Base-by-base conservation (phyloP, 129 eudicot species). In the Deinandra increscens region DNA sequence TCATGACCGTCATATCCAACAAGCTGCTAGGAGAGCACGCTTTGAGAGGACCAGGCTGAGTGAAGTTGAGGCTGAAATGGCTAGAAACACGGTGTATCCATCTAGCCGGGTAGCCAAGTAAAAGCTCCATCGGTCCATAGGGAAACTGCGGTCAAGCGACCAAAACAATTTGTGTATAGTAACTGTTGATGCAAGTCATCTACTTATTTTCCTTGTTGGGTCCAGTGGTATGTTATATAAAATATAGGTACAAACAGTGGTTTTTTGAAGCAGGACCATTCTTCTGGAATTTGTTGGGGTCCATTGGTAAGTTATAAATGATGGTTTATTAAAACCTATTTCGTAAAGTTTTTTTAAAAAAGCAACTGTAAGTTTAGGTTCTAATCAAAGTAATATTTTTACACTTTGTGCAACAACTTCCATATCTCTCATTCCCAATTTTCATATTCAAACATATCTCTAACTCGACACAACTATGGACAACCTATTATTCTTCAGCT, bases 1-100 rank as follows among this genome's bases (percentile, higher is more conserved):
- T 39, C 98, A 84, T 26, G 98, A 92, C 29, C 96, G 87, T 1
- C 87, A 81, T 62, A 84, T 92, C 22, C 95, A 86, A 70, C 96
- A 88, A 79, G 95, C 86, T 34, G 88, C 89, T 66, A 84, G 98
- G 62, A 83, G 91, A 53, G 76, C 92, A 14, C 81, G 96, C 72
- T 58, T 84, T 11, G 91, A 86, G 62, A 91, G 67, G 81, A 42
- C 78, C 1, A 82, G 88, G 82, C 73, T 41, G 15, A 71, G 68
- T 66, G 78, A 63, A 74, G 75, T 68, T 75, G 74, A 55, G 18
- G 12, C 34, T 44, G 60, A 61, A 14, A 50, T 50, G 39, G 64
- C 49, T 9, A 71, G 65, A 64, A 87, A 77, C 74, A 64, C 76
- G 18, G 66, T 74, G 19, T 75, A 78, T 64, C 71, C 72, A 14